A percentile compares a stretch with the other conserved stretches of the same genome.
phyloP scores from a whole-genome alignment of 1,284 basidiomycete genomes.

The Rhodotorula mucilaginosa region DNA sequence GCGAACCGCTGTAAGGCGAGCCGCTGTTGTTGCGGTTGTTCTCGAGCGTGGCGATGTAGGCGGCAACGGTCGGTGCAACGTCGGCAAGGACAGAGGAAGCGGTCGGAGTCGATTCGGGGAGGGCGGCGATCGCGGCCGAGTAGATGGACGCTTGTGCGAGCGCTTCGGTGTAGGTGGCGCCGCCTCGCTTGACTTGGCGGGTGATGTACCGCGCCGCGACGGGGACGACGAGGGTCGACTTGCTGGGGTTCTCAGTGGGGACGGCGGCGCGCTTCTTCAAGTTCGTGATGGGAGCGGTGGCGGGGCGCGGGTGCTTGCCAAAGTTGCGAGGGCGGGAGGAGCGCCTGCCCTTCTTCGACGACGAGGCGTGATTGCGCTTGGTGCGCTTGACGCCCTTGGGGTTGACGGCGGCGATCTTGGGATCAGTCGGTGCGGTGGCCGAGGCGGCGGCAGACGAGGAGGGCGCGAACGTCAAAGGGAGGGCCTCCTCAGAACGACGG shows the following conservation, averaged over 20 bases:
- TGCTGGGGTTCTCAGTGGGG: background rate
- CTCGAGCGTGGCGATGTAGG: background rate
- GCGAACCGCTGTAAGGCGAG: background rate
- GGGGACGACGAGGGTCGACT: background rate
- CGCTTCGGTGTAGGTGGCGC: constrained; percentile 10
- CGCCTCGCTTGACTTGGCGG: background rate
- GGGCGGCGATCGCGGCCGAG: constrained; percentile 26
- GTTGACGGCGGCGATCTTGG: background rate
- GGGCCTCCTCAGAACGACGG: background rate
- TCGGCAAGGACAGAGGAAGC: constrained; percentile 1
- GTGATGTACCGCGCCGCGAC: background rate
- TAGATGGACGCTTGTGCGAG: constrained; percentile 24
- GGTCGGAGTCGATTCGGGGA: constrained; percentile 3
- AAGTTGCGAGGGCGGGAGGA: constrained; percentile 7
- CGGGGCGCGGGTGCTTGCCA: background rate
- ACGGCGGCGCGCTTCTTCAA: too few relatives aligned
- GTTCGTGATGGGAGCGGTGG: background rate
- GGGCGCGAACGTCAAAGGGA: background rate
- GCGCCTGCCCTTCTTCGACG: background rate
- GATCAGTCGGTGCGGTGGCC: background rate
- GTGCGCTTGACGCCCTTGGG: background rate
- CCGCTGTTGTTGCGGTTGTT: background rate
- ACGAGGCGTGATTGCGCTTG: background rate
- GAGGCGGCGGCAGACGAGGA: background rate
- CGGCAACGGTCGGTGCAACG: background rate